Conservation (phyloP, 1,284 basidiomycete species). For the Ustilago lituana region DNA sequence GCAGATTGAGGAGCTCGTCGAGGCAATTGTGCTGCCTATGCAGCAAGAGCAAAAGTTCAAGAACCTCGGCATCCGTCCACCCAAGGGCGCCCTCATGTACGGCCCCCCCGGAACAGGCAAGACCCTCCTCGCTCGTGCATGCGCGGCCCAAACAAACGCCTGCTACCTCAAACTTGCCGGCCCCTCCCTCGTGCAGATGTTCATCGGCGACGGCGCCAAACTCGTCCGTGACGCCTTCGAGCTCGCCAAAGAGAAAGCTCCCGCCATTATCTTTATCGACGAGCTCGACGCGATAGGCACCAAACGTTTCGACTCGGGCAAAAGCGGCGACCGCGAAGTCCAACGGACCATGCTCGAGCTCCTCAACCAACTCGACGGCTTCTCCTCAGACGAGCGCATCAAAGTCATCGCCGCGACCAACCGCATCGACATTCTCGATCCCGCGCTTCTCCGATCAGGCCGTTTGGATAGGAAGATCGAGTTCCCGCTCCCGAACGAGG, state of each 20-base stretch:
- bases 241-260: slow-evolving; percentile 95
- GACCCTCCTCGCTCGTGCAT: slow-evolving; percentile 92
- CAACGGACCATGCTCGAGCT: slow-evolving; percentile 99
- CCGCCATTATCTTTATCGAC: slow-evolving; percentile 99
- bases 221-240: slow-evolving; percentile 96
- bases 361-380: slow-evolving; percentile 85
- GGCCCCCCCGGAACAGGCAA: slow-evolving; percentile 90
- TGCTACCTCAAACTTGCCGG: slow-evolving; percentile 83
- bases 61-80: slow-evolving; percentile 80
- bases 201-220: slow-evolving; percentile 96
- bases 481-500: slow-evolving; percentile 80
- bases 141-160: slow-evolving; percentile 82
- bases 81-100: slow-evolving; percentile 82
- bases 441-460: slow-evolving; percentile 79
- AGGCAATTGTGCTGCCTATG: slow-evolving; percentile 83
- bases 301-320: slow-evolving; percentile 98
- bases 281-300: slow-evolving; percentile 99
- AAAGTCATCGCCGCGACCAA: slow-evolving; percentile 99
- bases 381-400: slow-evolving; percentile 92
- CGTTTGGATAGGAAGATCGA: slow-evolving; percentile 83
- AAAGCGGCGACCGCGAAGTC: slow-evolving; percentile 97
- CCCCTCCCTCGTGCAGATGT: slow-evolving; percentile 82
- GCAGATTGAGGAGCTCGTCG: slow-evolving; percentile 82
- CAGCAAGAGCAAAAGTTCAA: slow-evolving; percentile 84
- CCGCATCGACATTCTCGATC: slow-evolving; percentile 95